phyloP scores from a whole-genome alignment of 257 asterid species.

The Solanum bulbocastanum region DNA sequence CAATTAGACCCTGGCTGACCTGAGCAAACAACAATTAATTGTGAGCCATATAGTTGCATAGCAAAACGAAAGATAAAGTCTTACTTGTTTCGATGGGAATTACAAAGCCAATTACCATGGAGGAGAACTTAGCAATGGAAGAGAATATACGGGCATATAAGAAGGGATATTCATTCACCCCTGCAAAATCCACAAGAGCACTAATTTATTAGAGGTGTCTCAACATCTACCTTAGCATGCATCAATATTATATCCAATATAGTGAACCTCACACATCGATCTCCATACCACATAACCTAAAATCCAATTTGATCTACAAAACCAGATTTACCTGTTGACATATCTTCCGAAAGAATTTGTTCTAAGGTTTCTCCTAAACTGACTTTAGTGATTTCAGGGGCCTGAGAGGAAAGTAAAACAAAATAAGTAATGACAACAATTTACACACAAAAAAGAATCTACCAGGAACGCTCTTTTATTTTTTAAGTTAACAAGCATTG shows the following conservation, averaged over 20 bases:
- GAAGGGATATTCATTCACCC: conserved; percentile 66
- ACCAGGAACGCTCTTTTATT: background rate
- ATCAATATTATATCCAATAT: background rate
- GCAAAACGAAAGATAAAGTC: conserved; percentile 7
- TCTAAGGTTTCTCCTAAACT: conserved; percentile 48
- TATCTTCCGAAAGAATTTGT: conserved; percentile 65
- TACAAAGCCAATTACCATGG: conserved; percentile 46
- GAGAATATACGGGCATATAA: conserved; percentile 89
- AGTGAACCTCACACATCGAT: background rate
- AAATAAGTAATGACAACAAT: conserved; percentile 1
- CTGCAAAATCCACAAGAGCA: conserved; percentile 33
- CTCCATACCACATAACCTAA: background rate
- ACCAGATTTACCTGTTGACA: conserved; percentile 56
- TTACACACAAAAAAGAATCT: background rate
- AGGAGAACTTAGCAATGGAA: conserved; percentile 68
- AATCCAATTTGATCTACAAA: conserved; percentile 10
- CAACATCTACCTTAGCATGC: background rate
- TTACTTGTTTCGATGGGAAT: background rate
- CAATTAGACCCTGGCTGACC: conserved; percentile 62
- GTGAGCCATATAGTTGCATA: background rate
- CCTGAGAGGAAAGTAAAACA: conserved; percentile 30
- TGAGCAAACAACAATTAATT: conserved; percentile 16
- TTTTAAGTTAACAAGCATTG: background rate
- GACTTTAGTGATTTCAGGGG: conserved; percentile 29
- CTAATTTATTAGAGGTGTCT: conserved; percentile 1